These are phyloP conservation scores for Stromatinia cepivora DNA, from an alignment of 2,329 filamentous ascomycete species.

Conservation along the genomic window DNA sequence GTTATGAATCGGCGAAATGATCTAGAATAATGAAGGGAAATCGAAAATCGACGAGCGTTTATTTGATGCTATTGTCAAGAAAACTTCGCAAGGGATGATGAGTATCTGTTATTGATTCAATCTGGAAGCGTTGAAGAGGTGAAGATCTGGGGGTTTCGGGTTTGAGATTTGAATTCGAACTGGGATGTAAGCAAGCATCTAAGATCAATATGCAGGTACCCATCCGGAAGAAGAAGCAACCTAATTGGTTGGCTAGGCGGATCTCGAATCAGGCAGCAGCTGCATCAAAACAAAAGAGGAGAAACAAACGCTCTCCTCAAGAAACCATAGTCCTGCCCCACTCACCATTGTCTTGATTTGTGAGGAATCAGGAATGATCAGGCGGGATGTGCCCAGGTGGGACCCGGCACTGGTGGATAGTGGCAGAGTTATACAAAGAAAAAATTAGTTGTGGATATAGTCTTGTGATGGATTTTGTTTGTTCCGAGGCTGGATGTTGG, in stretches of 20 bases:
- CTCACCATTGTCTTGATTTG: too few species aligned
- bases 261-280: conserved; percentile 2
- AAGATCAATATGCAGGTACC: conserved; percentile 9
- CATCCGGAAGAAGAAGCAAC: neutral
- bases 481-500: neutral
- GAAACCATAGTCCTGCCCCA: neutral
- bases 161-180: neutral
- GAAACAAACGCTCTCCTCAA: neutral
- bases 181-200: neutral
- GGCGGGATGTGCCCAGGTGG: neutral
- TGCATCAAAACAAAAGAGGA: neutral
- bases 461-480: neutral
- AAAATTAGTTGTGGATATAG: too few species aligned
- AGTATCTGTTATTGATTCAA: neutral
- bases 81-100: neutral
- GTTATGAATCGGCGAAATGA: neutral
- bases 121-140: neutral
- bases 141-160: neutral
- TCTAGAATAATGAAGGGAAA: neutral
- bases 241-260: neutral
- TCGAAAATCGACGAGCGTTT: neutral
- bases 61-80: neutral
- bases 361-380: neutral
- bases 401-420: neutral
- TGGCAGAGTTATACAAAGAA: neutral